Conservation (phyloP, 192 early-diverging fungal species). For the Dispira simplex region DNA sequence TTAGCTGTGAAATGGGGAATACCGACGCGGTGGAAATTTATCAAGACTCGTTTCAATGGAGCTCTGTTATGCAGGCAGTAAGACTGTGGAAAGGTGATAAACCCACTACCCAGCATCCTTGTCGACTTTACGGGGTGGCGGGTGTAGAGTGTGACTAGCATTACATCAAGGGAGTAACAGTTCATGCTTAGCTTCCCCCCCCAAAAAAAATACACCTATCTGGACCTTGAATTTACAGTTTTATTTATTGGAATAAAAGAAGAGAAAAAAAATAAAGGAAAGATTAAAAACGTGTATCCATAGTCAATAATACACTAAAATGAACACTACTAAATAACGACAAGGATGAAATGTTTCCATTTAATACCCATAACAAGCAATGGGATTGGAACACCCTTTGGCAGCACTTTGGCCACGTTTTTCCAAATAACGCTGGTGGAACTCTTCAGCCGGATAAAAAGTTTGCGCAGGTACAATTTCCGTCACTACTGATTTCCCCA, state of each 20-base stretch:
- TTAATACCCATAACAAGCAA: conserved; percentile 23
- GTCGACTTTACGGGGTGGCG: conserved; percentile 6
- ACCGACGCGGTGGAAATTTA: too few species aligned
- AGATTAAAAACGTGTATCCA: background rate
- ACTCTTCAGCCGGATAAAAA: conserved; percentile 73
- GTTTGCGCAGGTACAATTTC: conserved; percentile 46
- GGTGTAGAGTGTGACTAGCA: conserved; percentile 8
- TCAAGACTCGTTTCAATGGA: too few species aligned
- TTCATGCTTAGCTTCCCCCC: background rate
- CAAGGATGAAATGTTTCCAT: background rate
- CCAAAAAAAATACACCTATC: too few species aligned
- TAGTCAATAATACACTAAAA: background rate
- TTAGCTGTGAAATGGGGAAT: too few species aligned
- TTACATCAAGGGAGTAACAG: background rate
- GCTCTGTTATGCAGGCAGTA: too few species aligned
- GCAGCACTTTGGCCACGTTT: conserved; percentile 32
- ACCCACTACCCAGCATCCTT: conserved; percentile 1
- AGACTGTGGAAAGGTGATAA: too few species aligned
- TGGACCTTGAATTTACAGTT: background rate
- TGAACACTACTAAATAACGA: background rate
- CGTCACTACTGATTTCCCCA: conserved; percentile 41
- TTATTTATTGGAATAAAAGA: background rate
- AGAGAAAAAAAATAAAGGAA: background rate
- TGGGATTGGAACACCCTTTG: conserved; percentile 28
- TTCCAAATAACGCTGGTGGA: conserved; percentile 65